phyloP scores from a whole-genome alignment of 352 stramenopile genomes.

The Phytopythium montanum region DNA sequence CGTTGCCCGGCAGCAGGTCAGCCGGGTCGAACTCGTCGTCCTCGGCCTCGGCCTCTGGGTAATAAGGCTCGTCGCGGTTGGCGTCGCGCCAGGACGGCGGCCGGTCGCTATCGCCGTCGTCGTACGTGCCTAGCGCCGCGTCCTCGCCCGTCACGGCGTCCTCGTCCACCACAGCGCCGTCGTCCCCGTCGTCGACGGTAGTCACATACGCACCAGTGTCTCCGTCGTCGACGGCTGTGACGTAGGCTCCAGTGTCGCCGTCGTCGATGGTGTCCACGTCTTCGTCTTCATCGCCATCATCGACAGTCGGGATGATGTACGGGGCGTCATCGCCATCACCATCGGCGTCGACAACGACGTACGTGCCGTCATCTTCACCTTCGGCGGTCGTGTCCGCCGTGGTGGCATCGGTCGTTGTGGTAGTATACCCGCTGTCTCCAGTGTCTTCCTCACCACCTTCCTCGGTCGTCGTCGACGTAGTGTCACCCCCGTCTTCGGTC shows the following conservation, averaged over 20 bases:
- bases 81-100: slow-evolving; percentile 6
- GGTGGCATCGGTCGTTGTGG: no score
- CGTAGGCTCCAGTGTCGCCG: background rate
- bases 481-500: no score
- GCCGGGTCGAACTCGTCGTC: slow-evolving; percentile 7
- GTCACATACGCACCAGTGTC: slow-evolving; percentile 1
- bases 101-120: slow-evolving; percentile 6
- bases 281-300: slow-evolving; percentile 6
- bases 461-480: no score
- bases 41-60: background rate
- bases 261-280: background rate
- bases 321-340: slow-evolving; percentile 32
- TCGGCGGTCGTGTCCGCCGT: no score
- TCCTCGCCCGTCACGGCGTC: no score
- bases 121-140: background rate
- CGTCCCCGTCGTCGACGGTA: slow-evolving; percentile 6
- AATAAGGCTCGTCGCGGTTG: slow-evolving; percentile 3
- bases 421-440: no score
- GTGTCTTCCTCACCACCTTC: no score
- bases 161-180: slow-evolving; percentile 12
- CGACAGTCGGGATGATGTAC: slow-evolving; percentile 23
- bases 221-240: slow-evolving; percentile 9
- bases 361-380: slow-evolving; percentile 23
- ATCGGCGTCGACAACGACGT: slow-evolving; percentile 33
- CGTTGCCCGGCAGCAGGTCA: slow-evolving; percentile 5